Evolutionary conservation across 2,329 filamentous ascomycete genomes (phyloP).

Genomic region (Xylaria sp.): DNA sequence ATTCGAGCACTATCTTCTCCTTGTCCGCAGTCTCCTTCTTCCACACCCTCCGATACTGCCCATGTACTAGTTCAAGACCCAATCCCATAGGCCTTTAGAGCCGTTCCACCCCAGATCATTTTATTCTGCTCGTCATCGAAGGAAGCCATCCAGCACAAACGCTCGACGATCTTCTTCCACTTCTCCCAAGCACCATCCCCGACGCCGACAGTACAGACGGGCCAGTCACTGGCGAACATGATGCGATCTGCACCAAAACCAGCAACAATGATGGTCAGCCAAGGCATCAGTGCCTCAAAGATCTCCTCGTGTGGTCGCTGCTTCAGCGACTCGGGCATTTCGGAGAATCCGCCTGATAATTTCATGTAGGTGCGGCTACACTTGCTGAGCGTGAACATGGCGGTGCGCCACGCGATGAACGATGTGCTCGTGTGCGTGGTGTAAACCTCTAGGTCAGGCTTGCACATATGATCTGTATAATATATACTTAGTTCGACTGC

Average conservation of each 20-base stretch:
- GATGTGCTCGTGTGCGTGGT: conserved; percentile 64
- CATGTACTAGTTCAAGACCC: conserved; percentile 31
- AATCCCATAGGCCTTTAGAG: conserved; percentile 74
- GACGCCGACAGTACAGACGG: conserved; percentile 79
- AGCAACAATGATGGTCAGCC: conserved; percentile 76
- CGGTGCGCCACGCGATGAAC: conserved; percentile 75
- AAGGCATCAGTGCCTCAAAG: conserved; percentile 72
- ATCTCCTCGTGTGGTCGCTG: conserved; percentile 63
- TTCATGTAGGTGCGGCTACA: conserved; percentile 83
- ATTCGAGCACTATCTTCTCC: not conserved
- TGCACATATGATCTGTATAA: conserved; percentile 82
- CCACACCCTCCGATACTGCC: not conserved
- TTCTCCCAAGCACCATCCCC: conserved; percentile 73
- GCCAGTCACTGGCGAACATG: conserved; percentile 96
- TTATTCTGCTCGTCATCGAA: conserved; percentile 69
- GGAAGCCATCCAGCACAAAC: conserved; percentile 70
- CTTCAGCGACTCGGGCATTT: conserved; percentile 71
- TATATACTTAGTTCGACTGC: conserved; percentile 20
- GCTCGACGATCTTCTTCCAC: conserved; percentile 78
- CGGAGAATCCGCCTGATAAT: conserved; percentile 85
- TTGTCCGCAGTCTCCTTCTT: not conserved
- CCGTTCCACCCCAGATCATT: conserved; percentile 78
- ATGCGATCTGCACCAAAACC: conserved; percentile 77
- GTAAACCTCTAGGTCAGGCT: conserved; percentile 77
- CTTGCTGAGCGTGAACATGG: conserved; percentile 73